These are phyloP conservation scores for Carex pumila DNA, from an alignment of 176 grass and related monocot species.

Conservation along the genomic window DNA sequence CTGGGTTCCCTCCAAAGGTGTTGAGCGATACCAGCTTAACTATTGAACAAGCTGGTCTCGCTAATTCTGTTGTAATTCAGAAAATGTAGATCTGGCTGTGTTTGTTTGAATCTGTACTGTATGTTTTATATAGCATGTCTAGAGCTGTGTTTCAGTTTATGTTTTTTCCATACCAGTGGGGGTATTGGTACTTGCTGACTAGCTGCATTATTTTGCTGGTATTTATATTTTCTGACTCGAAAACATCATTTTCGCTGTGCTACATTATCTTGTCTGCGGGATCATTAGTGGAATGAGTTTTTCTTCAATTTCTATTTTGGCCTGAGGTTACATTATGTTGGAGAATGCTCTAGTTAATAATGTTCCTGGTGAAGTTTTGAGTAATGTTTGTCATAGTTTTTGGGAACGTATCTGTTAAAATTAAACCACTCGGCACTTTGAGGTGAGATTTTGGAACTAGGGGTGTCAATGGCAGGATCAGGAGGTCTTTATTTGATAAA, in stretches of 20 bases:
- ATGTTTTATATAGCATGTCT: constrained; percentile 7
- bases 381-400: not conserved
- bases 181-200: not conserved
- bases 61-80: constrained; percentile 84
- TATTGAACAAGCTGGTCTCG: constrained; percentile 67
- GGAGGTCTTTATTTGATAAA: no score
- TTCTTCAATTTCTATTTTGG: not conserved
- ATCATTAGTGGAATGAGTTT: not conserved
- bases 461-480: no score
- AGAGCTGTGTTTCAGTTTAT: not conserved
- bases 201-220: not conserved
- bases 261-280: not conserved
- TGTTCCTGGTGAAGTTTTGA: no score
- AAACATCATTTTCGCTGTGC: not conserved
- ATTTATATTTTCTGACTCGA: not conserved
- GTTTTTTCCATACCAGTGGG: not conserved
- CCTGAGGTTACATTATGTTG: not conserved
- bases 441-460: no score
- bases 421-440: no score
- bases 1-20: constrained; percentile 79
- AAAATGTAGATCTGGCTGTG: constrained; percentile 43
- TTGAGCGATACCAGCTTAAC: constrained; percentile 50
- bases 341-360: not conserved
- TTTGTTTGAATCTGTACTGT: not conserved
- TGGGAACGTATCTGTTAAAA: no score